phyloP scores from a whole-genome alignment of 192 early-diverging fungal genomes.

The Diversispora eburnea region DNA sequence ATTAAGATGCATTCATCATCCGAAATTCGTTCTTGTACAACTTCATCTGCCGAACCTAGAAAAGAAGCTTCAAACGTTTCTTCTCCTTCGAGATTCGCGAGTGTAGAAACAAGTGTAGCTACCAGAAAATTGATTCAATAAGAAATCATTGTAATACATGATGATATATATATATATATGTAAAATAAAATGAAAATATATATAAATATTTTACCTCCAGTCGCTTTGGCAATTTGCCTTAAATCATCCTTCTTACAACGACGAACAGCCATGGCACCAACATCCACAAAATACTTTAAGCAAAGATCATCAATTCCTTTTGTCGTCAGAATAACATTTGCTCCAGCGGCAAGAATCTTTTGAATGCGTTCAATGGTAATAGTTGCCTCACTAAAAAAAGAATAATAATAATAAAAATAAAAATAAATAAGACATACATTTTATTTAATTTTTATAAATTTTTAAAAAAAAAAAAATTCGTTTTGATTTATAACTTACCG shows the following conservation, averaged over 20 bases:
- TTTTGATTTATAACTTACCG: constrained; percentile 42
- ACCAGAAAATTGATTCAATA: not conserved
- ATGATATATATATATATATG: not conserved
- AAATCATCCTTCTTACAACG: constrained; percentile 96
- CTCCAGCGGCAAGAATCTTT: constrained; percentile 92
- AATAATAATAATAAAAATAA: not conserved
- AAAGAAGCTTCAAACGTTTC: constrained; percentile 90
- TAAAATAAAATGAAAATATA: not conserved
- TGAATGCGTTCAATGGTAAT: constrained; percentile 95
- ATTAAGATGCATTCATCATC: constrained; percentile 98
- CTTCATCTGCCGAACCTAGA: constrained; percentile 91
- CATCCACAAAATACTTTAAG: constrained; percentile 97
- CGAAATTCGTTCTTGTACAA: constrained; percentile 94
- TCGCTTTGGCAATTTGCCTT: constrained; percentile 95
- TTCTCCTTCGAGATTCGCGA: constrained; percentile 97
- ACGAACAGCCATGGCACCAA: constrained; percentile 95
- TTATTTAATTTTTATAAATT: not conserved
- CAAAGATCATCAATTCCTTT: constrained; percentile 99
- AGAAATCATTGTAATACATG: not conserved
- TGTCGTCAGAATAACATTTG: constrained; percentile 96
- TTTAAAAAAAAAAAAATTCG: not conserved
- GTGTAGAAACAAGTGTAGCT: constrained; percentile 89
- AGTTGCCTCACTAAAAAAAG: constrained; percentile 79
- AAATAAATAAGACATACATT: not conserved
- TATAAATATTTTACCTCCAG: constrained; percentile 61